Percentiles rank a stretch among this genome's conserved stretches.
phyloP scores from a whole-genome alignment of 441 rosid genomes.

The Lepidium campestre region DNA sequence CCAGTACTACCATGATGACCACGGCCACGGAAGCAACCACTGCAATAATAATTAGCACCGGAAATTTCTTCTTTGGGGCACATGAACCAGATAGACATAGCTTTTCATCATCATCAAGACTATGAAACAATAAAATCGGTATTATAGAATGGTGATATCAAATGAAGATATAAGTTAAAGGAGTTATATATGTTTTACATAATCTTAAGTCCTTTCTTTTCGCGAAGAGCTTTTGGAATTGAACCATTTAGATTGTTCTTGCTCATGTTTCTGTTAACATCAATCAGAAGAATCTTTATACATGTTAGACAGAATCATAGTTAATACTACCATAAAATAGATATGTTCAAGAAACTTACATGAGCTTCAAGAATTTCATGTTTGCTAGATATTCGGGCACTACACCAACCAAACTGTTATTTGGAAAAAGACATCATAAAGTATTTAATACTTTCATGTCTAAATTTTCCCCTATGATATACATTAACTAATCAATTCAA shows the following conservation, averaged over 20 bases:
- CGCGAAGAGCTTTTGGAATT: neutral
- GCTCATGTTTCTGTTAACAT: conserved; percentile 10
- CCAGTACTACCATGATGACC: neutral
- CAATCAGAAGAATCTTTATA: neutral
- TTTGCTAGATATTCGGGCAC: conserved; percentile 2
- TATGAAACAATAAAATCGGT: neutral
- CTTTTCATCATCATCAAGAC: neutral
- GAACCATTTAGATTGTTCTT: neutral
- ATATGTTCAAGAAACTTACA: neutral
- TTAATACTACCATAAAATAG: neutral
- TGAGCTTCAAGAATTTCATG: neutral
- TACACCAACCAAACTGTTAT: neutral
- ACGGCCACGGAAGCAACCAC: neutral
- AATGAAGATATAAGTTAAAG: neutral
- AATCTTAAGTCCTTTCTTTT: neutral
- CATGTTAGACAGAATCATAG: neutral
- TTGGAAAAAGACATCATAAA: neutral
- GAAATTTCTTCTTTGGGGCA: neutral
- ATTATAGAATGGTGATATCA: neutral
- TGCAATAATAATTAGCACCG: neutral
- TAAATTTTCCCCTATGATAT: neutral
- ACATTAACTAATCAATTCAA: neutral
- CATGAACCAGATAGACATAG: neutral
- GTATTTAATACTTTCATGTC: neutral
- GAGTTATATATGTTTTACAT: neutral